phyloP scores from a whole-genome alignment of 306 rosid species.

The Alnus rubra region DNA sequence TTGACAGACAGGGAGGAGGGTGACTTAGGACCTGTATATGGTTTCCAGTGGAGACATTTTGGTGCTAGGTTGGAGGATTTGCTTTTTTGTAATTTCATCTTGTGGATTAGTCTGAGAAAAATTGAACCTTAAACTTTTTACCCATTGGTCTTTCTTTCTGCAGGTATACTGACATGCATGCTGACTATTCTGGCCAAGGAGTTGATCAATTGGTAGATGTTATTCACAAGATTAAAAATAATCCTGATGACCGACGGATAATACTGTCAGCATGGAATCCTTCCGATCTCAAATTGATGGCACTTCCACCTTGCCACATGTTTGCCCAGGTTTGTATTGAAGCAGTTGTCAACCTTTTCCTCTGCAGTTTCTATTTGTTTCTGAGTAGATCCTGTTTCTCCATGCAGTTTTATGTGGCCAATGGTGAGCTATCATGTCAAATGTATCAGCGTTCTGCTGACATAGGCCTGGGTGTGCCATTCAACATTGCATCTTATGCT shows the following conservation, averaged over 20 bases:
- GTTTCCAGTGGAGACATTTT: slow-evolving; percentile 98
- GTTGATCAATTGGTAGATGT: slow-evolving; percentile 91
- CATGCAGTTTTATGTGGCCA: slow-evolving; percentile 87
- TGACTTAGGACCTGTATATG: slow-evolving; percentile 96
- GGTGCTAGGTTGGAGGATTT: slow-evolving; percentile 76
- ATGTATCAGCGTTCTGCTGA: slow-evolving; percentile 98
- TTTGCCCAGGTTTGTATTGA: slow-evolving; percentile 71
- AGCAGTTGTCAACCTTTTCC: neutral
- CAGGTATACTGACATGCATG: slow-evolving; percentile 94
- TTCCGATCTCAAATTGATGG: slow-evolving; percentile 89
- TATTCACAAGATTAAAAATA: slow-evolving; percentile 76
- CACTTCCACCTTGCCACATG: slow-evolving; percentile 98
- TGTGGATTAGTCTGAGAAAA: slow-evolving; percentile 7
- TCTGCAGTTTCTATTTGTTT: slow-evolving; percentile 13
- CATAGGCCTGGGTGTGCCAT: slow-evolving; percentile 91
- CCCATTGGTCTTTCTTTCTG: slow-evolving; percentile 26
- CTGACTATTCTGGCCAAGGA: slow-evolving; percentile 89
- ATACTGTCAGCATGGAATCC: slow-evolving; percentile 97
- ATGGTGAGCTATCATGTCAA: slow-evolving; percentile 91
- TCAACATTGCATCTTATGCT: slow-evolving; percentile 93
- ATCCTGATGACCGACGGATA: slow-evolving; percentile 86
- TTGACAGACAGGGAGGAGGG: slow-evolving; percentile 86
- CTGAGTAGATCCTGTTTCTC: neutral
- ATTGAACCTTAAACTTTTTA: neutral
- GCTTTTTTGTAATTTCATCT: slow-evolving; percentile 6